Evolutionary conservation across 208 protist genomes (phyloP).

Genomic region (Leishmania tropica): DNA sequence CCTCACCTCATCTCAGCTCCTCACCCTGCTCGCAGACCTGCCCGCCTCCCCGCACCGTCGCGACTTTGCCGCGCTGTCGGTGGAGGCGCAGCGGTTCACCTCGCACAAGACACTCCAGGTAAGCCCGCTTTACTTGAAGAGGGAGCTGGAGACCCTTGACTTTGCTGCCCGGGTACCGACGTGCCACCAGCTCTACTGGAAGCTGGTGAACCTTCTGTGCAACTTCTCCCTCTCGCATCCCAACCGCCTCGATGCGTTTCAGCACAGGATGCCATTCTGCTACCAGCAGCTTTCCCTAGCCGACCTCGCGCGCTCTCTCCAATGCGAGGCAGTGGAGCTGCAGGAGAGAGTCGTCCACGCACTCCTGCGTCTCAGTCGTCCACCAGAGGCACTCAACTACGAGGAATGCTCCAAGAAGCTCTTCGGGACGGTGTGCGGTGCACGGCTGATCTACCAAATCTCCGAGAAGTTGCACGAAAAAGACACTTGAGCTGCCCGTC

Average conservation of each 20-base stretch:
- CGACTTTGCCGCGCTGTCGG: conserved; percentile 18
- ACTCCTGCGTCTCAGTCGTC: conserved; percentile 18
- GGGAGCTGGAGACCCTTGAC: conserved; percentile 8
- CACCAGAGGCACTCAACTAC: conserved; percentile 29
- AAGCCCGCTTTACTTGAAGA: conserved; percentile 17
- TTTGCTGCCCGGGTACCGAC: conserved; percentile 15
- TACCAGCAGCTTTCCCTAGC: conserved; percentile 33
- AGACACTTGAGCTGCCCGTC: not conserved
- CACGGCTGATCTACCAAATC: conserved; percentile 43
- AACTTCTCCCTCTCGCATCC: conserved; percentile 7
- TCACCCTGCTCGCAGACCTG: not conserved
- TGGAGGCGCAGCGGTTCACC: conserved; percentile 17
- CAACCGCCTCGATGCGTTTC: conserved; percentile 21
- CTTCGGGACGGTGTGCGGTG: conserved; percentile 46
- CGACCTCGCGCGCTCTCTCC: conserved; percentile 15
- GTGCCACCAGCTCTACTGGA: conserved; percentile 35
- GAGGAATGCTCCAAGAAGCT: conserved; percentile 47
- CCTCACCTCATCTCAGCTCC: conserved; percentile 15
- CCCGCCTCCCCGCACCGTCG: not conserved
- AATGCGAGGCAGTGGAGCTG: conserved; percentile 21
- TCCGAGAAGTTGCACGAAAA: conserved; percentile 25
- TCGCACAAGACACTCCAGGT: conserved; percentile 18
- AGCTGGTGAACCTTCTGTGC: conserved; percentile 24
- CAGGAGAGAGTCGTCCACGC: conserved; percentile 13
- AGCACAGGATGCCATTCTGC: conserved; percentile 22